phyloP scores from a whole-genome alignment of 2,329 filamentous ascomycete genomes.

The Aspergillus sp. region DNA sequence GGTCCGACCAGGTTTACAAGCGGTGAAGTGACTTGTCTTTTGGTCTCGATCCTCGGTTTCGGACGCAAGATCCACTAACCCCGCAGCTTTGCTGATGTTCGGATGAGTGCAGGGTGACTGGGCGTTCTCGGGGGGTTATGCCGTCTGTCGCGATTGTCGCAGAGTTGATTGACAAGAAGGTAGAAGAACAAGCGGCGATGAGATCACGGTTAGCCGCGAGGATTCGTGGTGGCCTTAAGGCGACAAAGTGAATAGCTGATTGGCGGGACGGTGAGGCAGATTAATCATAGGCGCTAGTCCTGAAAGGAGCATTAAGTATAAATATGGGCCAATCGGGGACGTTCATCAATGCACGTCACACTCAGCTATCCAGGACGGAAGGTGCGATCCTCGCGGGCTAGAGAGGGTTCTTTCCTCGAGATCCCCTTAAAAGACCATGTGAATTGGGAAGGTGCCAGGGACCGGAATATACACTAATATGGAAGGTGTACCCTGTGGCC shows the following conservation, averaged over 20 bases:
- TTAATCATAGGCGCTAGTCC: neutral
- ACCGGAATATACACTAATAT: too few species aligned
- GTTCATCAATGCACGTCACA: neutral
- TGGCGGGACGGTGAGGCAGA: neutral
- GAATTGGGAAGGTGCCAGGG: too few species aligned
- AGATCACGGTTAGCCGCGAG: slow-evolving; percentile 11
- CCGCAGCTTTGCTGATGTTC: neutral
- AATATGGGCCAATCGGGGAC: neutral
- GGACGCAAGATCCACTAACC: neutral
- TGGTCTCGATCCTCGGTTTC: slow-evolving; percentile 4
- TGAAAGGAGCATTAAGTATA: neutral
- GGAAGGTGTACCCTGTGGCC: too few species aligned
- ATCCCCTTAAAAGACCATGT: too few species aligned
- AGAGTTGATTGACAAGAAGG: neutral
- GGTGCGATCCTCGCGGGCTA: neutral
- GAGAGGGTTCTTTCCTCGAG: too few species aligned
- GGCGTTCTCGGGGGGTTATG: neutral
- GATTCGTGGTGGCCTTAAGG: slow-evolving; percentile 2
- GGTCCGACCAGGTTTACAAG: slow-evolving; percentile 18
- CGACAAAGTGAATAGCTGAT: neutral
- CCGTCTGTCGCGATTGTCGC: neutral
- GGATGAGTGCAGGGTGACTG: neutral
- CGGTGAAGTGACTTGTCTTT: slow-evolving; percentile 17
- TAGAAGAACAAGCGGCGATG: neutral
- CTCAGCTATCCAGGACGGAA: neutral